phyloP scores from a whole-genome alignment of 495 filamentous ascomycete genomes.

The Ascobolus immersus region DNA sequence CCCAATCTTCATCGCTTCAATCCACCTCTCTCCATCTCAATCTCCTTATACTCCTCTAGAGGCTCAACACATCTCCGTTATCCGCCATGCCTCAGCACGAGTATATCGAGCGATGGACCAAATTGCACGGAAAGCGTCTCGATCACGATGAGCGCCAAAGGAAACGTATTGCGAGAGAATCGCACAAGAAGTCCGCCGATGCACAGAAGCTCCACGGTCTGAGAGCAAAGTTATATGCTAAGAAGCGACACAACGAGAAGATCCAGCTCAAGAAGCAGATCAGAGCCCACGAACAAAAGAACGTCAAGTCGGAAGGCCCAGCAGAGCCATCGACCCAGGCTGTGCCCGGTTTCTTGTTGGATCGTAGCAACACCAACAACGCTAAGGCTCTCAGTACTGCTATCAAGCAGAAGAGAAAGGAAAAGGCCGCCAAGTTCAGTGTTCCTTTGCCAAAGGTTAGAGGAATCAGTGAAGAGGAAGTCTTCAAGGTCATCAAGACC shows the following conservation, averaged over 20 bases:
- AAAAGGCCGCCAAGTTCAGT: slow-evolving; percentile 87
- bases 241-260: slow-evolving; percentile 88
- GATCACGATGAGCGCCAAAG: slow-evolving; percentile 77
- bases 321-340: slow-evolving; percentile 45
- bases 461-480: slow-evolving; percentile 89
- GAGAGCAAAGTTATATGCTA: slow-evolving; percentile 78
- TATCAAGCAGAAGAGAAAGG: slow-evolving; percentile 69
- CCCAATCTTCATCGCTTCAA: no score
- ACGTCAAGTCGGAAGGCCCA: slow-evolving; percentile 71
- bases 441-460: slow-evolving; percentile 86
- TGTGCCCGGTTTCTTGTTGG: slow-evolving; percentile 69
- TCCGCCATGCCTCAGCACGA: no score
- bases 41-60: no score
- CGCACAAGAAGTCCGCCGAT: slow-evolving; percentile 58
- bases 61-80: no score
- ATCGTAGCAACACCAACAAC: slow-evolving; percentile 57
- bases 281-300: slow-evolving; percentile 78
- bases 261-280: slow-evolving; percentile 98
- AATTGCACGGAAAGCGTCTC: slow-evolving; percentile 57
- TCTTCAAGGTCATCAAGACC: slow-evolving; percentile 95
- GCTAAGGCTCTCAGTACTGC: slow-evolving; percentile 68
- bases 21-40: no score
- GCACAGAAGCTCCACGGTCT: slow-evolving; percentile 80
- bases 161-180: slow-evolving; percentile 69
- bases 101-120: slow-evolving; percentile 74